Percentiles rank a stretch among this genome's conserved stretches.
phyloP scores from a whole-genome alignment of 306 rosid species.

The Hippophae gyantsensis region DNA sequence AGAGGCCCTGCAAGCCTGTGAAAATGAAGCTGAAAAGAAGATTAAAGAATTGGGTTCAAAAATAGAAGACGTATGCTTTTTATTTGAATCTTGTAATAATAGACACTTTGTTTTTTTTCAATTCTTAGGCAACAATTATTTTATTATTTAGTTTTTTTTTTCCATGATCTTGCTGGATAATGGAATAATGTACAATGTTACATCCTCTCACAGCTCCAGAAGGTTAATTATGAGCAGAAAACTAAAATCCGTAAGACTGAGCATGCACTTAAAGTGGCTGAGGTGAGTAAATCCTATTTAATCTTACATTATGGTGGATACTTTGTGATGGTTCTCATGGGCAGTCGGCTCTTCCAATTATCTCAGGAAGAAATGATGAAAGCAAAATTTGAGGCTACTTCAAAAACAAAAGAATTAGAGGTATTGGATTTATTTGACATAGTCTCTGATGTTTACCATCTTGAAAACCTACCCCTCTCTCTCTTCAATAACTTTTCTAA shows the following conservation, averaged over 20 bases:
- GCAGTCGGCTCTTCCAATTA: not conserved
- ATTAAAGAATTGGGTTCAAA: conserved; percentile 44
- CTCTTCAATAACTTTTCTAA: no score
- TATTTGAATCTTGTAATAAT: not conserved
- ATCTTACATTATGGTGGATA: conserved; percentile 17
- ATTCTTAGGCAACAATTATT: no score
- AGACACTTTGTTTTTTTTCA: no score
- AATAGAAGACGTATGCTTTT: conserved; percentile 48
- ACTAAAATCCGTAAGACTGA: conserved; percentile 52
- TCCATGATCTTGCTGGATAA: not conserved
- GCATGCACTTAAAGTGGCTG: conserved; percentile 83
- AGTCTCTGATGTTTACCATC: not conserved
- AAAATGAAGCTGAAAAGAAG: conserved; percentile 50
- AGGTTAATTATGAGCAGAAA: conserved; percentile 65
- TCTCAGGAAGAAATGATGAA: conserved; percentile 79
- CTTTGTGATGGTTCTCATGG: conserved; percentile 22
- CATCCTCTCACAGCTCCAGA: conserved; percentile 48
- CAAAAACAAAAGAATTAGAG: conserved; percentile 54
- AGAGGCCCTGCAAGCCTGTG: conserved; percentile 36
- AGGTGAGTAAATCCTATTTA: conserved; percentile 45
- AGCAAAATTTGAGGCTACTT: conserved; percentile 70
- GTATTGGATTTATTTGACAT: conserved; percentile 30
- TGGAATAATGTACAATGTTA: conserved; percentile 13
- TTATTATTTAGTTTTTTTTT: not conserved
- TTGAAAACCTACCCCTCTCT: not conserved